Percentiles rank a stretch among this genome's conserved stretches.
Evolutionary conservation across 148 eudicot species (phyloP).

Genomic region (Linanthus parryae): DNA sequence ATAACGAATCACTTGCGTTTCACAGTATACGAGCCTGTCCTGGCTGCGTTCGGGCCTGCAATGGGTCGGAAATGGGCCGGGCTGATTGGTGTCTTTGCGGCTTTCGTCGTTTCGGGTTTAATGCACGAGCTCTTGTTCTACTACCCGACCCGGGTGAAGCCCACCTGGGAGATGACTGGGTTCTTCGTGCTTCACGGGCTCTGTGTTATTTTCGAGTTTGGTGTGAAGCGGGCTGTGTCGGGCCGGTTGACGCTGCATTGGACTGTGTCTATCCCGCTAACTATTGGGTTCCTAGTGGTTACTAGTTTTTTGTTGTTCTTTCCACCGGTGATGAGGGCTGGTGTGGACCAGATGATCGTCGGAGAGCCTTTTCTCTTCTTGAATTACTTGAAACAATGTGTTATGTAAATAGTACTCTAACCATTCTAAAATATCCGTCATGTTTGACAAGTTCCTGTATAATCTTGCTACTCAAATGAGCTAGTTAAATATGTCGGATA

Average conservation of each 20-base stretch:
- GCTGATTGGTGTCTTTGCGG: too few relatives aligned
- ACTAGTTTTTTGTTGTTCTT: slow-evolving; percentile 60
- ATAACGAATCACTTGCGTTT: slow-evolving; percentile 19
- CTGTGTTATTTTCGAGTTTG: slow-evolving; percentile 41
- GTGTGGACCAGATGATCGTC: slow-evolving; percentile 36
- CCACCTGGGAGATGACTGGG: slow-evolving; percentile 58
- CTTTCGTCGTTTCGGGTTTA: slow-evolving; percentile 53
- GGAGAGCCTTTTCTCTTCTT: slow-evolving; percentile 20
- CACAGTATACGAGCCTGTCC: slow-evolving; percentile 12
- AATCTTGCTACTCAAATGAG: too few relatives aligned
- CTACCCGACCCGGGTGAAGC: slow-evolving; percentile 28
- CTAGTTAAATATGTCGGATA: too few relatives aligned
- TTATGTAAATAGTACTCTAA: too few relatives aligned
- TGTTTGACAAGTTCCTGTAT: too few relatives aligned
- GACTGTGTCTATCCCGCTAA: slow-evolving; percentile 37
- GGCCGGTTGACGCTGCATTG: slow-evolving; percentile 38
- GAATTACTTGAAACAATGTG: background rate
- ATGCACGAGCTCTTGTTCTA: slow-evolving; percentile 77
- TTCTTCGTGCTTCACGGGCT: slow-evolving; percentile 71
- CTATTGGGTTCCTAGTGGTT: slow-evolving; percentile 52
- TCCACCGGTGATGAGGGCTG: slow-evolving; percentile 41
- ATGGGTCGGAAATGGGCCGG: too few relatives aligned
- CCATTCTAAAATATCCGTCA: too few relatives aligned
- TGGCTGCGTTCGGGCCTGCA: too few relatives aligned
- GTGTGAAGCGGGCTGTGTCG: slow-evolving; percentile 26